Conservation (phyloP, 257 asterid species). For the Catharanthus roseus region DNA sequence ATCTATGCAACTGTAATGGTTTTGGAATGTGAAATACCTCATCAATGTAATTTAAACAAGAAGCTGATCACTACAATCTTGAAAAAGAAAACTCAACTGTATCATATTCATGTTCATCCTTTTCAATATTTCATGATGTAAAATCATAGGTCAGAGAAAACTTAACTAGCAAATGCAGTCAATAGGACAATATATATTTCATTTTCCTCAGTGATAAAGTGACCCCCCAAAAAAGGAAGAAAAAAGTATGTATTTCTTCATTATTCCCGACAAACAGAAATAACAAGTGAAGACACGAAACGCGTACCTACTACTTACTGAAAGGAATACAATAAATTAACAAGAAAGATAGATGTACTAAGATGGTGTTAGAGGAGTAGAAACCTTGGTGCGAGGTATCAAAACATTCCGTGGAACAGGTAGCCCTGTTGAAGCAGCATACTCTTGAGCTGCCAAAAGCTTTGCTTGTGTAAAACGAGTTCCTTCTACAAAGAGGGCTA, state of each 20-base stretch:
- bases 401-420: conserved; percentile 68
- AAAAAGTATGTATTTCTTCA: neutral
- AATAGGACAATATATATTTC: neutral
- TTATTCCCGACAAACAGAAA: neutral
- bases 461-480: conserved; percentile 68
- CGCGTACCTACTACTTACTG: neutral
- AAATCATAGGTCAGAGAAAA: neutral
- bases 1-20: neutral
- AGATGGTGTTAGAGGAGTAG: neutral
- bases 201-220: neutral
- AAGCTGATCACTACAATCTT: neutral
- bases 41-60: neutral
- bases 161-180: neutral
- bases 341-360: neutral
- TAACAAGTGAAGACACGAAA: neutral
- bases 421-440: conserved; percentile 53
- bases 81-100: neutral
- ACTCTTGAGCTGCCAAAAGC: conserved; percentile 67
- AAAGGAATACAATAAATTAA: neutral
- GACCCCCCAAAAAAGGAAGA: no score
- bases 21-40: neutral
- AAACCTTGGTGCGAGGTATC: conserved; percentile 86
- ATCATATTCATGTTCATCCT: neutral
- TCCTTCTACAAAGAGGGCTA: conserved; percentile 79
- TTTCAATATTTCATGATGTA: neutral